Evolutionary conservation across 176 grass and related monocot species (phyloP), one percentile per base, ranked within the genome.

Genomic region (Oryza nivara): DNA sequence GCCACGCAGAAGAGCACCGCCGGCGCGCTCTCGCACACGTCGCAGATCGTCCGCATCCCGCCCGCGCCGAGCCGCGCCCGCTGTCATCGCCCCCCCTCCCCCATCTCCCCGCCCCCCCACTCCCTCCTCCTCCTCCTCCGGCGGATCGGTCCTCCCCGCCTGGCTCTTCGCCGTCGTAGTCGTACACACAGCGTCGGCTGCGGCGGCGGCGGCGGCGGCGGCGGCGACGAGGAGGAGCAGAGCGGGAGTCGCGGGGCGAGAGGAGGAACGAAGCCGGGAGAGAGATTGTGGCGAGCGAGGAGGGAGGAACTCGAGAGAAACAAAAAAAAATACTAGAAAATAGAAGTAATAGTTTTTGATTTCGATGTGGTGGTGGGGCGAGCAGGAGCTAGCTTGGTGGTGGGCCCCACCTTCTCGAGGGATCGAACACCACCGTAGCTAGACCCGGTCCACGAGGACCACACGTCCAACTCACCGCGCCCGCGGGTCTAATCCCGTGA

Each of bases 1-100:
- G 96, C 96, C 30, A 93, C 96, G 58, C 96, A 98, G 91, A 98
- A 98, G 69, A 98, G 93, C 70, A 90, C 92, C 61, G 96, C 93
- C 46, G 91, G 82, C 52, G 96, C 93, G 81, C 89, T 90, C 85
- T 98, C 96, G 87, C 96, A 98, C 45, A 95, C 96, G 76, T 98
- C 96, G 87, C 96, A 98, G 84, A 98, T 95, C 86, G 92, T 93
- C 85, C 92, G 93, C 96, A 98, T 98, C 85, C 76, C 85, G 65
- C 61, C 61, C 69, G 7, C 72, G 79, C 61, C 69, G 5, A 72
- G 79, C 75, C 41, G 83, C 74, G 48, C 67, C 46, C 70, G 43
- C 65, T 26, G 52, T 85, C 86, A 87, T 84, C 74, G 78, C 1
- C 35, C 65, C 70, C 65, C 82, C 78, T 63, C 23, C 43, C 43